These are phyloP conservation scores for Nadsonia commutata DNA, from an alignment of 1,139 yeast species.

Conservation along the genomic window DNA sequence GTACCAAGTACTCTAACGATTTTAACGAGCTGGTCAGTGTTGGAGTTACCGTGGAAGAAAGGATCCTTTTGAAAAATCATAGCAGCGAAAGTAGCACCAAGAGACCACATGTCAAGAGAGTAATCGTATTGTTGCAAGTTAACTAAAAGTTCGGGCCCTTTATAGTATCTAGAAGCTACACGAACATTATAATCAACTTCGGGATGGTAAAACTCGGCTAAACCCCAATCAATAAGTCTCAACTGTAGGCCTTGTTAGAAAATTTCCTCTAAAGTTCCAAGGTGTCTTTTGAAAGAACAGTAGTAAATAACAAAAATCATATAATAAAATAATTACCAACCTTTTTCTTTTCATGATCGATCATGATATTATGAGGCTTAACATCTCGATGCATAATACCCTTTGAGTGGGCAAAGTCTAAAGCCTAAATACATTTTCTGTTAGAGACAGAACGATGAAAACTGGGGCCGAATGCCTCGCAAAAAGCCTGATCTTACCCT, in stretches of 20 bases:
- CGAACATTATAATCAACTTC: conserved; percentile 87
- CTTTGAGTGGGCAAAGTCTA: conserved; percentile 84
- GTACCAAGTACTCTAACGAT: conserved; percentile 85
- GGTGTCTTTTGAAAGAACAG: too few species aligned
- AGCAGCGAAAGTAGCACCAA: conserved; percentile 93
- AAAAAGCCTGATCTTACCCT: conserved; percentile 17
- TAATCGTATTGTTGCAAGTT: conserved; percentile 83
- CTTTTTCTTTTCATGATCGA: conserved; percentile 57
- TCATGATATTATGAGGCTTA: conserved; percentile 93
- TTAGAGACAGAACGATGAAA: background rate
- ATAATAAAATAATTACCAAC: background rate
- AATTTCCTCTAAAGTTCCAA: background rate
- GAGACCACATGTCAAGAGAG: conserved; percentile 86
- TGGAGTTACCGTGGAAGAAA: conserved; percentile 86
- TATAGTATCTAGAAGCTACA: conserved; percentile 87
- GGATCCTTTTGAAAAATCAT: conserved; percentile 93
- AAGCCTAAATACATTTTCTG: conserved; percentile 28
- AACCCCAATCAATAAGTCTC: conserved; percentile 89
- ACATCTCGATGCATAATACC: conserved; percentile 97
- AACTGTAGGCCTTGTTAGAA: conserved; percentile 19
- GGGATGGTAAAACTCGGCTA: conserved; percentile 88
- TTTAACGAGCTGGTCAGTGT: conserved; percentile 85
- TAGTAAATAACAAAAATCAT: background rate
- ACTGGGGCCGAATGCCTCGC: background rate
- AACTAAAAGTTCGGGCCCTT: conserved; percentile 85